Evolutionary conservation across 139 green algal genomes (phyloP), one percentile per base, ranked within the genome.

Genomic region (Picochlorum sp.): DNA sequence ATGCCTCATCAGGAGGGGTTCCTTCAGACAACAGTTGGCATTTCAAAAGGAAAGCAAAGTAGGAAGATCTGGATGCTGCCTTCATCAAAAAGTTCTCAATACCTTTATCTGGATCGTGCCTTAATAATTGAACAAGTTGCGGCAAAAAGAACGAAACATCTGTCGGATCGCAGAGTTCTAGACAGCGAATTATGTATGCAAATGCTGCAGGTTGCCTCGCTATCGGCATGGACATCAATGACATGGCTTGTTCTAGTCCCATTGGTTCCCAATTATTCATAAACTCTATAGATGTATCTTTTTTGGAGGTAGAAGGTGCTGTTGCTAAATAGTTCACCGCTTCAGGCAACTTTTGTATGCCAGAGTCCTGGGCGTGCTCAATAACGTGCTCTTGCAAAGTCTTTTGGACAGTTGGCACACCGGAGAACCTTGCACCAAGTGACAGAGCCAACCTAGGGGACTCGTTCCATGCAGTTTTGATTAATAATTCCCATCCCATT

Each of bases 121-220:
- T 73, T 47, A 90, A 66, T 38, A 79, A 58, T 80, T 96, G 89
- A 64, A 97, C 85, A 26, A 97, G 78, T 75, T 97, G 91, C 1
- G 91, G 89, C 73, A 98, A 69, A 78, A 94, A 98, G 70, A 95
- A 93, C 0, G 82, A 82, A 28, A 94, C 77, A 30, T 80, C 54
- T 41, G 76, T 71, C 1, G 75, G 79, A 3, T 58, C 41, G 58
- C 67, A 82, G 0, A 62, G 30, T 4, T 73, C 45, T 47, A 85
- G 58, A 11, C 62, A 78, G 23, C 73, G 73, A 62, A 84, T 64
- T 16, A 73, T 57, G 54, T 78, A 84, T 2, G 56, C 68, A 11
- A 67, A 66, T 28, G 84, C 77, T 14, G 41, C 50, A 34, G 58
- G 49, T 23, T 82, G 41, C 18, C 49, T 41, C 6, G 61, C 72